Base-by-base conservation (phyloP, 2,329 filamentous ascomycete species). In the Chrysoporthe austroafricana region DNA sequence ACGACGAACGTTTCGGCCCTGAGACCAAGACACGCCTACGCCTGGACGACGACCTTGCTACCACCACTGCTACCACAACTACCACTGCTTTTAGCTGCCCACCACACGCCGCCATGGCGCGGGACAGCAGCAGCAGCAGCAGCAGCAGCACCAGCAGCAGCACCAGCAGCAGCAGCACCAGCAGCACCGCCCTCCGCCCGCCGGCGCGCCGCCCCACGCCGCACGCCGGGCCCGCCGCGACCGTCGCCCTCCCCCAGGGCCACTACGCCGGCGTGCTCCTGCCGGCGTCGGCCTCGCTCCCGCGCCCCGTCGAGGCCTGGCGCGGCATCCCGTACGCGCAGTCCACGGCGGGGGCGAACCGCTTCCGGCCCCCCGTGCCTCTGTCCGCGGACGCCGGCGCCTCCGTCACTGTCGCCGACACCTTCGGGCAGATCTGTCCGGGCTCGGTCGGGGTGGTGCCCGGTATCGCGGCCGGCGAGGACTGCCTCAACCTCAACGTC, bases 401-500 rank as follows among this genome's bases (percentile, higher is more conserved):
- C 4, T 26, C 14, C 13, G 62, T 67, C 64, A 2, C 60, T 52
- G 0, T 80, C 46, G 80, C 82, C 1, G 73, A 75, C 8, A 69
- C 66, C 32, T 79, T 78, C 52, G 82, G 83, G 0, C 72, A 74
- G 42, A 73, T 78, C 63, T 84, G 82, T 63, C 80, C 79, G 2
- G 73, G 71, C 14, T 71, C 76, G 3, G 74, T 76, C 59, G 74
- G 73, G n/a, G 75, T 76, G 64, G 74, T 26, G 59, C 64, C 66
- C 2, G 71, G 39, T n/a, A 54, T 69, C 64, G 62, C 70, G 8
- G 71, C 75, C 56, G 73, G 80, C 61, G 86, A 88, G 76, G 79
- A 86, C 73, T 87, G 85, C 66, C 77, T 88, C 39, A 84, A 83
- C 69, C 73, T 82, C 8, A 87, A 88, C 72, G 74, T 88, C 16